Base-by-base conservation (phyloP, 768 basidiomycete genomes). In the Suillus spraguei region DNA sequence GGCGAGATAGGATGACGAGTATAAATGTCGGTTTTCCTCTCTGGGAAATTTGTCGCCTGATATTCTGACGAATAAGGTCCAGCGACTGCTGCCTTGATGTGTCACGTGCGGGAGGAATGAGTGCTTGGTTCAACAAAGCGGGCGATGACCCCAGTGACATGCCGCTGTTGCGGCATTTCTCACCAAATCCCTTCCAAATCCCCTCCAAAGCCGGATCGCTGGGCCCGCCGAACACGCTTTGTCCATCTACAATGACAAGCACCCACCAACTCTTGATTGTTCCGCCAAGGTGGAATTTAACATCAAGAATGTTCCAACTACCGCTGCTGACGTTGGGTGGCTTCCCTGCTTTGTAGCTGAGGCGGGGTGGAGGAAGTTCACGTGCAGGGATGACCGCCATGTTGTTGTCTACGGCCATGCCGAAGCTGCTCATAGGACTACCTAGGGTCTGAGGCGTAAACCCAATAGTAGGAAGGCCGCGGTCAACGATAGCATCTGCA, bases 251-350 rank as follows among this genome's bases (percentile, higher is more conserved):
- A n/a, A n/a, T n/a, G 9, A 88, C 81, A 1, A 94, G 70, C 10
- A 92, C 85, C 75, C 85, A 87, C 89, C 90, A 93, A 39, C 79
- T 80, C 10, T 72, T 44, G 20, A 91, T 79, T 1, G 61, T 68
- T 0, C 80, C 88, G 0, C 85, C 85, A 0, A 68, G 70, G 39
- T 87, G 85, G 69, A 94, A 92, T 69, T 87, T 85, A 60, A 90
- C 87, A 28, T 88, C 80, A 39, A 88, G 71, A 60, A 93, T 87
- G 65, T 94, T 94, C 92, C 92, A 94, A 44, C 84, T 83, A 0
- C 87, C 93, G 38, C 88, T 84, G 41, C 69, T 76, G 7, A 86
- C 82, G 16, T 75, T 80, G 3, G 72, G 60, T 73, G 78, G 70
- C 7, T 62, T 70, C 2, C 85, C 86, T 5, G 67, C 74, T 42